phyloP scores from a whole-genome alignment of 2,329 filamentous ascomycete genomes.

The Bipolaris victoriae region DNA sequence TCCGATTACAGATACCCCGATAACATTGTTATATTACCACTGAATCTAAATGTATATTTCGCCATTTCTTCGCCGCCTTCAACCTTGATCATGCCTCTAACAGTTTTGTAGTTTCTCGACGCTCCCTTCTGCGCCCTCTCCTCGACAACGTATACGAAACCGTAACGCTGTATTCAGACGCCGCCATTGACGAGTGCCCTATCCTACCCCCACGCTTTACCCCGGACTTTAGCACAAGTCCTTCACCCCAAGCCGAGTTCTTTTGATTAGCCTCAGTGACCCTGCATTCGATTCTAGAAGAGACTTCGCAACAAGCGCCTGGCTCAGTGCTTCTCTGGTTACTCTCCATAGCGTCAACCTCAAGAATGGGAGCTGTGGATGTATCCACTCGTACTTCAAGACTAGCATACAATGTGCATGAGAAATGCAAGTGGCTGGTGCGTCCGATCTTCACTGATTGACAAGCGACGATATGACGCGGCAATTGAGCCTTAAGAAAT shows the following conservation, averaged over 20 bases:
- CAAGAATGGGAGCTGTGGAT: too few relatives aligned
- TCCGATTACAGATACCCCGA: constrained; percentile 1
- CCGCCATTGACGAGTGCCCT: background rate
- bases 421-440: too few relatives aligned
- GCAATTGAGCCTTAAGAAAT: too few relatives aligned
- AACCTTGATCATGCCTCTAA: background rate
- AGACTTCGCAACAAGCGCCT: background rate
- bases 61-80: background rate
- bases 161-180: background rate
- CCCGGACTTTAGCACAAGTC: background rate
- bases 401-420: too few relatives aligned
- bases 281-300: background rate
- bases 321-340: background rate
- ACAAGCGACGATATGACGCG: too few relatives aligned
- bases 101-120: background rate
- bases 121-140: background rate
- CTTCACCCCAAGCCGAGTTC: background rate
- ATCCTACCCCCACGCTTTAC: background rate
- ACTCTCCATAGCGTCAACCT: too few relatives aligned
- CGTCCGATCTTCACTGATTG: too few relatives aligned
- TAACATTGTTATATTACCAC: background rate
- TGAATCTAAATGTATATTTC: background rate
- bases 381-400: too few relatives aligned
- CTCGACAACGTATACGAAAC: background rate
- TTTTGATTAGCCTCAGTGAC: background rate